Base-by-base conservation (phyloP, 768 basidiomycete genomes). In the Lentinula sp. region DNA sequence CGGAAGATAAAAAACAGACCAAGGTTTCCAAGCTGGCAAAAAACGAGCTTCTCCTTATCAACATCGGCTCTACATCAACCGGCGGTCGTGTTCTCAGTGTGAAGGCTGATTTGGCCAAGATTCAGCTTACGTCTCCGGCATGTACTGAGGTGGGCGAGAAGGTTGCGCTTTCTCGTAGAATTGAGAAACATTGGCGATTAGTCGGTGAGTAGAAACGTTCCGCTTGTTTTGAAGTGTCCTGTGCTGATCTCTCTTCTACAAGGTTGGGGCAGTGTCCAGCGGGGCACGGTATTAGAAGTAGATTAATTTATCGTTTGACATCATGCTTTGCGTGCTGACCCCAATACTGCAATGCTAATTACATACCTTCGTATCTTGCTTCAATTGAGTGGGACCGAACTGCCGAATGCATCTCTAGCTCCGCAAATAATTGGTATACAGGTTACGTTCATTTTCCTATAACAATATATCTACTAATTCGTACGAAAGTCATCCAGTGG, bases 1-100 rank as follows among this genome's bases (percentile, higher is more conserved):
- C 95, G 23, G 96, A 98, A 74, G 97, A 98, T 78, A 97, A 95
- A 80, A 99, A 98, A 73, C 93, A 95, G 72, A 97, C 97, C 20
- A 99, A 95, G 75, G 92, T 93, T 23, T 81, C 91, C 57, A 97
- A 97, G 73, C 83, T 97, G 49, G 82, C 85, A 61, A 96, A 96
- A 76, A 90, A 89, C 74, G 95, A 97, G 75, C 81, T 95, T 2
- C 76, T 98, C 2, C 84, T 98, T 63, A 95, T 99, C 80, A 98
- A 98, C 78, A 98, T 99, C 61, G 95, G 96, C 18, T 96, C 94
- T 20, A 98, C 95, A 1, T 97, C 95, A 3, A 96, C 95, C 2
- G 97, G 97, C 63, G 96, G 97, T 36, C 89, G 95, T 43, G 95
- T 99, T 13, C 75, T 98, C 65, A 90, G 85, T 69, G 93, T 97